These are phyloP conservation scores for Williopsis jadinii DNA, from an alignment of 1,139 yeast genomes.

Conservation along the genomic window DNA sequence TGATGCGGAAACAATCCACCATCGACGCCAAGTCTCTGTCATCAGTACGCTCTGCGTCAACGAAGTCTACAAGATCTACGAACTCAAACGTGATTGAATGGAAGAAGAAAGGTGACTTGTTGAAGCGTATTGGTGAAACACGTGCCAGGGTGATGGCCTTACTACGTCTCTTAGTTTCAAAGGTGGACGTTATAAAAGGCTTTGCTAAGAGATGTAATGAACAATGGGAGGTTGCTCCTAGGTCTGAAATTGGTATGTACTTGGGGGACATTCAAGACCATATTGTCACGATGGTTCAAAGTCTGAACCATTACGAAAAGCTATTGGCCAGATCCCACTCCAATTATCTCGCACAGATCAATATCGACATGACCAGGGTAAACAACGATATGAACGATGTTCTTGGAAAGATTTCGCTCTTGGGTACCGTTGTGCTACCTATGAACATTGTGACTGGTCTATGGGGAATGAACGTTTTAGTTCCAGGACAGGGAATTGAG, in stretches of 20 bases:
- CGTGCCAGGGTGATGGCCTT: slow-evolving; percentile 92
- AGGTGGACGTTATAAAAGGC: slow-evolving; percentile 95
- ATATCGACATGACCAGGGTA: slow-evolving; percentile 96
- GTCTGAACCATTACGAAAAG: slow-evolving; percentile 89
- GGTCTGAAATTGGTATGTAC: slow-evolving; percentile 81
- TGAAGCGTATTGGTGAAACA: slow-evolving; percentile 90
- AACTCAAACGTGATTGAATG: slow-evolving; percentile 61
- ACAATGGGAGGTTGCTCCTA: slow-evolving; percentile 68
- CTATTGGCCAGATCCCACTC: slow-evolving; percentile 89
- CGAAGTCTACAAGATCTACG: slow-evolving; percentile 27
- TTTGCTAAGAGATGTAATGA: slow-evolving; percentile 88
- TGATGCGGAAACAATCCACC: slow-evolving; percentile 3
- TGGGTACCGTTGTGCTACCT: slow-evolving; percentile 93
- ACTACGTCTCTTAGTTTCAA: slow-evolving; percentile 74
- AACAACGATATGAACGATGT: slow-evolving; percentile 96
- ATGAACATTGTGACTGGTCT: slow-evolving; percentile 91
- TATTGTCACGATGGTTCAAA: slow-evolving; percentile 91
- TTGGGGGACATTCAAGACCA: slow-evolving; percentile 93
- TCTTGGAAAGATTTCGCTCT: slow-evolving; percentile 82
- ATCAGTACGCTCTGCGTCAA: slow-evolving; percentile 22
- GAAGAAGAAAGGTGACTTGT: slow-evolving; percentile 91
- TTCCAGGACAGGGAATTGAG: slow-evolving; percentile 81
- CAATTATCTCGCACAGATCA: slow-evolving; percentile 91
- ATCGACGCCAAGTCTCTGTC: slow-evolving; percentile 15
- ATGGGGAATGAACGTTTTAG: slow-evolving; percentile 98